Percentiles rank a stretch among this genome's conserved stretches.
These are phyloP conservation scores for Clonostachys chloroleuca DNA, from an alignment of 2,329 filamentous ascomycete genomes.

Conservation along the genomic window DNA sequence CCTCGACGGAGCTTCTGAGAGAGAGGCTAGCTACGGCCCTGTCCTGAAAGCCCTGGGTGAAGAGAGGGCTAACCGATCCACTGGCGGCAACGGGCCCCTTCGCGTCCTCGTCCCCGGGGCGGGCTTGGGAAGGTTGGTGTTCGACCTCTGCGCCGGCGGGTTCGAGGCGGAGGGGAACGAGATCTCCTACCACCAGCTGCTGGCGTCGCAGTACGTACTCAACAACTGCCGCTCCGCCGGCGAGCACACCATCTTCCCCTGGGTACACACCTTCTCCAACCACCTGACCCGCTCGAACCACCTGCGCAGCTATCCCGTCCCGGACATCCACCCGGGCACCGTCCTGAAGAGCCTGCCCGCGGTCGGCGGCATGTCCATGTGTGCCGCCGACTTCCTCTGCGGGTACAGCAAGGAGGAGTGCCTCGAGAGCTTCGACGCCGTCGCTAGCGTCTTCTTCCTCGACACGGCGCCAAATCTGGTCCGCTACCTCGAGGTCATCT, in stretches of 20 bases:
- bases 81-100: not conserved
- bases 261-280: conserved; percentile 85
- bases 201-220: conserved; percentile 75
- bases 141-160: conserved; percentile 73
- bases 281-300: conserved; percentile 71
- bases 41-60: conserved; percentile 61
- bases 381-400: conserved; percentile 88
- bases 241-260: conserved; percentile 76
- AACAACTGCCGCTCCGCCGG: conserved; percentile 58
- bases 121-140: conserved; percentile 82
- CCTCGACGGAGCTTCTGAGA: conserved; percentile 67
- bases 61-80: conserved; percentile 28
- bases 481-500: conserved; percentile 81
- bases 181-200: conserved; percentile 94
- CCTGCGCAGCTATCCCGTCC: conserved; percentile 67
- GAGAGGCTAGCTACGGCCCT: conserved; percentile 72
- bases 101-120: conserved; percentile 81
- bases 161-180: conserved; percentile 85
- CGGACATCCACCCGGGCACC: conserved; percentile 71
- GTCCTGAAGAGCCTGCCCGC: conserved; percentile 32
- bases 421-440: conserved; percentile 66
- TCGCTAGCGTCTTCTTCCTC: conserved; percentile 91
- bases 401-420: conserved; percentile 67
- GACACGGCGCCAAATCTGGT: conserved; percentile 95
- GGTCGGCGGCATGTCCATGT: conserved; percentile 77